These are phyloP conservation scores for Neckera pumila DNA, from an alignment of 225 moss, liverwort and hornwort genomes.

Conservation along the genomic window DNA sequence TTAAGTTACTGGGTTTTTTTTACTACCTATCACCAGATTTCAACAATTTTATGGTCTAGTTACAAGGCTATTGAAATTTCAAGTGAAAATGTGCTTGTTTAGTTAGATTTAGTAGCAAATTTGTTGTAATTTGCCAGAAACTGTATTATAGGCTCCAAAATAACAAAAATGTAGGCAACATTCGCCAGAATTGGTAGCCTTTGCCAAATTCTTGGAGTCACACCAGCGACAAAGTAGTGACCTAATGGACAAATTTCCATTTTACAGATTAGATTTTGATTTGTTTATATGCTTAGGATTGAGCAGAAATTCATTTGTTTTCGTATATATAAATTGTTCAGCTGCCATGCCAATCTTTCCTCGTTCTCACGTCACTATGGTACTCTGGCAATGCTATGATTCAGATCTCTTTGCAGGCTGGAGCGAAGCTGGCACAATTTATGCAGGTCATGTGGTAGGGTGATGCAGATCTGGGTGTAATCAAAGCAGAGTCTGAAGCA, in stretches of 20 bases:
- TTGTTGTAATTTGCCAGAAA: no score
- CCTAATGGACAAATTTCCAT: not conserved
- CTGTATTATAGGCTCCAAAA: no score
- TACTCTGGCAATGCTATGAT: constrained; percentile 38
- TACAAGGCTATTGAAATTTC: no score
- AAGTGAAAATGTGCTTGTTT: no score
- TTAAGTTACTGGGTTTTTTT: no score
- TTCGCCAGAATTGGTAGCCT: not conserved
- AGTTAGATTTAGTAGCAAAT: no score
- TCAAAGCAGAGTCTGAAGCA: no score
- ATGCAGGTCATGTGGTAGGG: constrained; percentile 33
- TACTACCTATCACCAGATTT: no score
- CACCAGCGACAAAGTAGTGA: not conserved
- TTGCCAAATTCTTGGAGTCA: not conserved
- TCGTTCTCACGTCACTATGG: not conserved
- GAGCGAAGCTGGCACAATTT: constrained; percentile 80
- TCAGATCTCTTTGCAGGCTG: constrained; percentile 69
- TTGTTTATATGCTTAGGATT: not conserved
- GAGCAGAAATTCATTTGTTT: not conserved
- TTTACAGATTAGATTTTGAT: not conserved
- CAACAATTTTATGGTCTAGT: no score
- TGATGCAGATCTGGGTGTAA: no score
- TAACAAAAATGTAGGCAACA: no score
- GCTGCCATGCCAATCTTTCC: not conserved
- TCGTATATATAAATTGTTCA: not conserved